These are phyloP conservation scores for Triangularia verruculosa DNA, from an alignment of 2,329 filamentous ascomycete species.

Conservation along the genomic window DNA sequence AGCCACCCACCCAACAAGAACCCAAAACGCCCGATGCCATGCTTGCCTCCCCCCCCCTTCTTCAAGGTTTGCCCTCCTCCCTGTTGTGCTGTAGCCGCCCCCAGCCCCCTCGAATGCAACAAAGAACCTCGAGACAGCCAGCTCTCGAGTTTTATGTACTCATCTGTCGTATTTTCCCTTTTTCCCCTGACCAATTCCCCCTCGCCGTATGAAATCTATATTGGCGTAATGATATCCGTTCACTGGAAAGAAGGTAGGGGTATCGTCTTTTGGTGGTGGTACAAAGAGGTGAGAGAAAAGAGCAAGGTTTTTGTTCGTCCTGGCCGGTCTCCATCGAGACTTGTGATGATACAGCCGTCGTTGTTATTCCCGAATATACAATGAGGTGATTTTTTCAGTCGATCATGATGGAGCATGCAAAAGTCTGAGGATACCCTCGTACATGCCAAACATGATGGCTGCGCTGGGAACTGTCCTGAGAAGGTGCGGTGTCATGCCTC, in stretches of 20 bases:
- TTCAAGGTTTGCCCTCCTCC: not conserved
- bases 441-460: constrained; percentile 96
- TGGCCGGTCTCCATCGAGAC: not conserved
- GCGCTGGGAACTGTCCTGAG: constrained; percentile 88
- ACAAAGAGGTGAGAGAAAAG: not conserved
- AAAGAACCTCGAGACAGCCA: no score
- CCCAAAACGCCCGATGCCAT: not conserved
- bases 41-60: not conserved
- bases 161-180: not conserved
- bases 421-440: constrained; percentile 55
- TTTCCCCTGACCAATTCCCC: not conserved
- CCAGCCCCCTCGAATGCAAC: not conserved
- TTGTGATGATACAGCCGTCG: not conserved
- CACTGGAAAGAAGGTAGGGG: no score
- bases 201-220: not conserved
- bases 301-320: no score
- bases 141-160: no score
- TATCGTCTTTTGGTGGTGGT: not conserved
- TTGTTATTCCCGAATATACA: no score
- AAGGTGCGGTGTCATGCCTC: constrained; percentile 86
- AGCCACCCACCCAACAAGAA: not conserved
- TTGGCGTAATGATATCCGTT: no score
- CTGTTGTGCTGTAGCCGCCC: not conserved
- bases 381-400: no score
- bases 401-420: constrained; percentile 33